Evolutionary conservation across 2,329 filamentous ascomycete species (phyloP).

Genomic region (Stemphylium vesicarium): DNA sequence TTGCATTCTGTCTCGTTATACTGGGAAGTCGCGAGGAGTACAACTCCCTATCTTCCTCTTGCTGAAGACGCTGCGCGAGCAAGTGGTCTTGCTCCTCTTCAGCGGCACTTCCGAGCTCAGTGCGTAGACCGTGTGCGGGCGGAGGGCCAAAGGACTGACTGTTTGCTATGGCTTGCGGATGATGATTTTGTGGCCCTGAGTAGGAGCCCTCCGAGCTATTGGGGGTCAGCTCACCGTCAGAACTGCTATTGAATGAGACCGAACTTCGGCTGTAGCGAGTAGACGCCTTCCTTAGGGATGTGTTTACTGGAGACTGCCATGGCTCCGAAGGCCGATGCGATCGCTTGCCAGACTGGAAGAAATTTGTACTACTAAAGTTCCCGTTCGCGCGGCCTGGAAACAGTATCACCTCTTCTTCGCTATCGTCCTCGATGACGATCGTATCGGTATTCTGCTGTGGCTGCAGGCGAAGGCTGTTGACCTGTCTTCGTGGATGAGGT

Average conservation of each 20-base stretch:
- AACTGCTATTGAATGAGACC: neutral
- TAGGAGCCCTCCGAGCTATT: neutral
- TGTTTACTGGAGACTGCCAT: neutral
- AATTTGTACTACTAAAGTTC: neutral
- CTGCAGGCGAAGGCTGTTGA: no score
- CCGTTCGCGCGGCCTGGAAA: neutral
- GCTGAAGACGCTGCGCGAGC: neutral
- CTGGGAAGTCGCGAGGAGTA: neutral
- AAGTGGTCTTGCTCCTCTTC: constrained; percentile 14
- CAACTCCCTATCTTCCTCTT: neutral
- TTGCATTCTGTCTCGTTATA: neutral
- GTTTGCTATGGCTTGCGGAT: neutral
- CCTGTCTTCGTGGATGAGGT: neutral
- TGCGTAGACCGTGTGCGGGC: no score
- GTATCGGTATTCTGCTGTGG: neutral
- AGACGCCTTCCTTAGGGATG: neutral
- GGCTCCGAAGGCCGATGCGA: neutral
- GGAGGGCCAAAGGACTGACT: no score
- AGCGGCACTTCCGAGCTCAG: no score
- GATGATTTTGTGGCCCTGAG: neutral
- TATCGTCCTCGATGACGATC: neutral
- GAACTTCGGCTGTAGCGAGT: neutral
- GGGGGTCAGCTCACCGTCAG: neutral
- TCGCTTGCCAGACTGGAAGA: constrained; percentile 1
- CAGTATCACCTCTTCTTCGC: neutral